These are phyloP conservation scores for Schizonepeta tenuifolia DNA, from an alignment of 257 asterid genomes.

Conservation along the genomic window DNA sequence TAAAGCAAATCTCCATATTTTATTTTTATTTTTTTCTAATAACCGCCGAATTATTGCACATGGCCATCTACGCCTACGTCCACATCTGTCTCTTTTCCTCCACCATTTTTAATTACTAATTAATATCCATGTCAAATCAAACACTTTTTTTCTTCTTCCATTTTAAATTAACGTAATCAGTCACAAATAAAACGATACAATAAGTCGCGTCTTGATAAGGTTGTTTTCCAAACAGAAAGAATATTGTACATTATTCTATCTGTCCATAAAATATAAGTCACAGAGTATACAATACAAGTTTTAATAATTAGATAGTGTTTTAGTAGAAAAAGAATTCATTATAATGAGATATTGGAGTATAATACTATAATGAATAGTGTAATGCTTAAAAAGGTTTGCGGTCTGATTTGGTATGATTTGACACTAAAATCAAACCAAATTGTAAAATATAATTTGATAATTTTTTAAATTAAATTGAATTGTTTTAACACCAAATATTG, in stretches of 20 bases:
- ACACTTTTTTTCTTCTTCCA: background rate
- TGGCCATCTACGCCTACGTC: conserved; percentile 10
- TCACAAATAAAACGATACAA: background rate
- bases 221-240: background rate
- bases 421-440: too few relatives aligned
- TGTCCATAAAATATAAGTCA: too few relatives aligned
- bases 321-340: too few relatives aligned
- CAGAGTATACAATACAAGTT: too few relatives aligned
- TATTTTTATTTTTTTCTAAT: background rate
- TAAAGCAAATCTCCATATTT: background rate
- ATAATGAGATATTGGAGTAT: too few relatives aligned
- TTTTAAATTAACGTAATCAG: background rate
- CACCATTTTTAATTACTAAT: background rate
- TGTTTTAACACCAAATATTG: too few relatives aligned
- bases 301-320: too few relatives aligned
- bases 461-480: too few relatives aligned
- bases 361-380: too few relatives aligned
- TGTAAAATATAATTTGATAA: too few relatives aligned
- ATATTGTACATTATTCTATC: background rate
- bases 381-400: too few relatives aligned
- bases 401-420: too few relatives aligned
- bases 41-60: conserved; percentile 28
- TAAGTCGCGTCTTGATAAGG: background rate
- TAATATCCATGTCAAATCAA: background rate
- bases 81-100: background rate